A percentile compares a stretch with the other conserved stretches of the same genome.
Evolutionary conservation across 140 eudicot genomes (phyloP).

Genomic region (Senecio squalidus): DNA sequence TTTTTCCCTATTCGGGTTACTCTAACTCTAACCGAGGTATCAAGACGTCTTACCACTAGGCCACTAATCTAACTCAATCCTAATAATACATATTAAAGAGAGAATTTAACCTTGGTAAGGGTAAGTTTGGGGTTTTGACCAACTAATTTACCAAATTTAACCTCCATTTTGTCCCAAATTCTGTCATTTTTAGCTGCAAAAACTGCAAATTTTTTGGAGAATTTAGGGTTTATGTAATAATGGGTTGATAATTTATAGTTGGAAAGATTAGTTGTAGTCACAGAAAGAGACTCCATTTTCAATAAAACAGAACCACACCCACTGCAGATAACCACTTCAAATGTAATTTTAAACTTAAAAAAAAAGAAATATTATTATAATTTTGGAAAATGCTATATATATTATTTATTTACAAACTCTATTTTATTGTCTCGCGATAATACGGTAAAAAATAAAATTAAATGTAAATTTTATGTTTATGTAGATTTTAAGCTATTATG

Average conservation of each 20-base stretch:
- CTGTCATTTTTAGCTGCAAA: constrained; percentile 51
- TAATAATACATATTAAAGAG: constrained; percentile 15
- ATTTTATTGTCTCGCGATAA: no score
- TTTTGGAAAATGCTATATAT: no score
- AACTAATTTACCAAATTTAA: constrained; percentile 54
- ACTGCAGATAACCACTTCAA: background rate
- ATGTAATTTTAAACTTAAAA: no score
- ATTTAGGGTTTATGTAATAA: constrained; percentile 15
- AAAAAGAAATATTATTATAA: no score
- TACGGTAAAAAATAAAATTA: no score
- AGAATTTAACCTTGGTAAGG: constrained; percentile 56
- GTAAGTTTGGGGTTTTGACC: constrained; percentile 66
- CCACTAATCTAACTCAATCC: no score
- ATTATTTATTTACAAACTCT: no score
- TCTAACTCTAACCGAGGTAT: no score
- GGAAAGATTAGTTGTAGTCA: constrained; percentile 23
- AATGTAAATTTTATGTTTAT: no score
- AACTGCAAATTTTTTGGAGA: constrained; percentile 24
- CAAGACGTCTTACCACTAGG: no score
- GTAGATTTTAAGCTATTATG: no score
- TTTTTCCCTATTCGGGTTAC: no score
- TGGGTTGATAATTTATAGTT: constrained; percentile 16
- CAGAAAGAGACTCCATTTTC: constrained; percentile 37
- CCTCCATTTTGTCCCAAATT: constrained; percentile 72
- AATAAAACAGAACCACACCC: constrained; percentile 4